Evolutionary conservation across 2,329 filamentous ascomycete genomes (phyloP).

Genomic region (Colletotrichum phormii): DNA sequence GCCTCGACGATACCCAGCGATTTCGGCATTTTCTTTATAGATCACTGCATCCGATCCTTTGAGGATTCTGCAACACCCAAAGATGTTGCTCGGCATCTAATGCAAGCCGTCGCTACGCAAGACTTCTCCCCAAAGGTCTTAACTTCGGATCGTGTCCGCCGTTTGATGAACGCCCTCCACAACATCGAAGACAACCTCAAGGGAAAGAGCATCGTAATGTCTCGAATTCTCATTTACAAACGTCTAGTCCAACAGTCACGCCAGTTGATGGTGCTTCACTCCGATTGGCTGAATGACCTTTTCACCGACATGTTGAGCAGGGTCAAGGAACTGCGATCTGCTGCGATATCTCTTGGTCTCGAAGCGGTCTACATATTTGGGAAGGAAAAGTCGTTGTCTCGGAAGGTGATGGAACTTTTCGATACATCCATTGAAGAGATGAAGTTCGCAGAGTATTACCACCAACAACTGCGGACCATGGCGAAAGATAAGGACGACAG

Average conservation of each 20-base stretch:
- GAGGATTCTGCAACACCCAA: conserved; percentile 78
- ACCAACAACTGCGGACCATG: conserved; percentile 75
- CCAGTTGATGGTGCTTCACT: conserved; percentile 75
- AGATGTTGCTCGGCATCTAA: conserved; percentile 79
- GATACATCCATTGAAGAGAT: conserved; percentile 67
- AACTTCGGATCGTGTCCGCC: conserved; percentile 76
- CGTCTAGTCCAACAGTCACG: conserved; percentile 79
- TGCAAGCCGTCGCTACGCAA: conserved; percentile 84
- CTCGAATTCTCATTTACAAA: conserved; percentile 82
- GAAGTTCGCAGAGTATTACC: conserved; percentile 77
- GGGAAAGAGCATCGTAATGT: conserved; percentile 84
- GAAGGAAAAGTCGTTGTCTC: conserved; percentile 74
- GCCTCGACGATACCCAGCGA: conserved; percentile 79
- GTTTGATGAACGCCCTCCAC: conserved; percentile 77
- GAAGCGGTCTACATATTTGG: conserved; percentile 78
- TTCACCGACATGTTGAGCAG: conserved; percentile 85
- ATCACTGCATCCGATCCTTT: conserved; percentile 81
- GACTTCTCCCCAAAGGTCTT: conserved; percentile 82
- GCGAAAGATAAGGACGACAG: conserved; percentile 71
- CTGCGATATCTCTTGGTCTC: conserved; percentile 80
- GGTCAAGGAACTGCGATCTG: conserved; percentile 79
- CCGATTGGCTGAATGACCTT: conserved; percentile 85
- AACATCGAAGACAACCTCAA: conserved; percentile 78
- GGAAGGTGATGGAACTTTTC: conserved; percentile 74
- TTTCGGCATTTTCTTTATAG: conserved; percentile 83